Evolutionary conservation across 2,329 filamentous ascomycete species (phyloP).

Genomic region (Paecilomyces niveus): DNA sequence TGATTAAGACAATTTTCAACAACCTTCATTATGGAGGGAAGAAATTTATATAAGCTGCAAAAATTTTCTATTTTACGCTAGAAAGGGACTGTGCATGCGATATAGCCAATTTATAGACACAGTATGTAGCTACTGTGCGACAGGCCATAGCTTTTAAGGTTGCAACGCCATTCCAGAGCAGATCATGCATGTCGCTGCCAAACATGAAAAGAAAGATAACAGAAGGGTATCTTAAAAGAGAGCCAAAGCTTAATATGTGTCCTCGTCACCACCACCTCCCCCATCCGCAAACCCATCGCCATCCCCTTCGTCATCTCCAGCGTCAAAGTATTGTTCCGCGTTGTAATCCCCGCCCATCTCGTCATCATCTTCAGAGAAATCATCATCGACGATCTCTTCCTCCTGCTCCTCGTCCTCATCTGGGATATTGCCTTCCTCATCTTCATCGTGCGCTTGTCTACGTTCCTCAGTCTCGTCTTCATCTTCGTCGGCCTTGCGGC

Average conservation of each 20-base stretch:
- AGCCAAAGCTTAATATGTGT: constrained; percentile 24
- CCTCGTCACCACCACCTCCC: constrained; percentile 46
- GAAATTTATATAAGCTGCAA: not conserved
- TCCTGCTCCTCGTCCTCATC: constrained; percentile 43
- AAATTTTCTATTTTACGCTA: not conserved
- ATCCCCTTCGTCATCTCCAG: constrained; percentile 48
- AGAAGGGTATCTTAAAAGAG: constrained; percentile 22
- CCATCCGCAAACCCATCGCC: constrained; percentile 51
- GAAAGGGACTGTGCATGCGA: not conserved
- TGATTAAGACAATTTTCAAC: too few species aligned
- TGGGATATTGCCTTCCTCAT: constrained; percentile 24
- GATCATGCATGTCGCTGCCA: not conserved
- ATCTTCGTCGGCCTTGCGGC: constrained; percentile 24
- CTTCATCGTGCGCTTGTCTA: constrained; percentile 32
- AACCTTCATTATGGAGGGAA: too few species aligned
- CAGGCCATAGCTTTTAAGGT: not conserved
- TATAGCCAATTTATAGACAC: not conserved
- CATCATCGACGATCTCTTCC: constrained; percentile 50
- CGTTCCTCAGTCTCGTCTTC: constrained; percentile 23
- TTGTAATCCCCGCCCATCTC: constrained; percentile 56
- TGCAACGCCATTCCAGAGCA: not conserved
- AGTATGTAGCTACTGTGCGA: too few species aligned
- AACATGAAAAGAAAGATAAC: constrained; percentile 9
- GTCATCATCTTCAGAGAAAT: constrained; percentile 55
- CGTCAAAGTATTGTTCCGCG: constrained; percentile 58